Percentiles rank a stretch among this genome's conserved stretches.
These are phyloP conservation scores for Clathrospora elynae DNA, from an alignment of 2,329 filamentous ascomycete species.

Conservation along the genomic window DNA sequence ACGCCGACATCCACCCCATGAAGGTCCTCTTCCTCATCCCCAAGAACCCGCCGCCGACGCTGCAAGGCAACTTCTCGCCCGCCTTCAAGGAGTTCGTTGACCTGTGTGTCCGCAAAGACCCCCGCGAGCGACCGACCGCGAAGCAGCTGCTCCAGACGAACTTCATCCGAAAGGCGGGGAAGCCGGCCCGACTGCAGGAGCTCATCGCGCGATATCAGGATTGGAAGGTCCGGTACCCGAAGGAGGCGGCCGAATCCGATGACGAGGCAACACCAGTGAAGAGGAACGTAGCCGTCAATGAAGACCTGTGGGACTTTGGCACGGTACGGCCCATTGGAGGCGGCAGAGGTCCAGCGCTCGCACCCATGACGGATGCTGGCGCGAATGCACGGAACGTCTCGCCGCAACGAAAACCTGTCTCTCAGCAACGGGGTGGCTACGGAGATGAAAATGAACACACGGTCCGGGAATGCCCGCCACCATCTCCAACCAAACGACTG, in stretches of 20 bases:
- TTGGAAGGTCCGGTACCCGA: slow-evolving; percentile 82
- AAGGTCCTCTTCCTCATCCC: slow-evolving; percentile 96
- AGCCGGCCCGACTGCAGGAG: slow-evolving; percentile 95
- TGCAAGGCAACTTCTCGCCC: slow-evolving; percentile 59
- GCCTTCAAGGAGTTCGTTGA: slow-evolving; percentile 59
- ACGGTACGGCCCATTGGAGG: slow-evolving; percentile 77
- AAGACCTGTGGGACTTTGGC: slow-evolving; percentile 98
- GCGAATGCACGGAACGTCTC: slow-evolving; percentile 69
- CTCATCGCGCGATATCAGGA: slow-evolving; percentile 88
- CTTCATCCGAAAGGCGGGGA: slow-evolving; percentile 89
- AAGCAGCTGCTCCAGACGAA: slow-evolving; percentile 86
- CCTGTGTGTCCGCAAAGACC: slow-evolving; percentile 83
- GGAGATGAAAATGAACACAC: slow-evolving; percentile 49
- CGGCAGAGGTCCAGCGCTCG: slow-evolving; percentile 61
- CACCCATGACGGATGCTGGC: slow-evolving; percentile 78
- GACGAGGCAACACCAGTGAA: slow-evolving; percentile 46
- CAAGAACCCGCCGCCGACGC: slow-evolving; percentile 83
- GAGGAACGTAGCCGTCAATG: slow-evolving; percentile 60
- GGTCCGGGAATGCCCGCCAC: slow-evolving; percentile 44
- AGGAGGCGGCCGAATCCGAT: slow-evolving; percentile 61
- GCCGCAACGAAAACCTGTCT: slow-evolving; percentile 43
- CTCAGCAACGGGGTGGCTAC: slow-evolving; percentile 26
- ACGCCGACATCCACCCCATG: slow-evolving; percentile 97
- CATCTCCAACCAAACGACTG: slow-evolving; percentile 52
- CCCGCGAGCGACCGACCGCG: slow-evolving; percentile 83